These are phyloP conservation scores for Coemansia sp. DNA, from an alignment of 192 early-diverging fungal species.

Conservation along the genomic window DNA sequence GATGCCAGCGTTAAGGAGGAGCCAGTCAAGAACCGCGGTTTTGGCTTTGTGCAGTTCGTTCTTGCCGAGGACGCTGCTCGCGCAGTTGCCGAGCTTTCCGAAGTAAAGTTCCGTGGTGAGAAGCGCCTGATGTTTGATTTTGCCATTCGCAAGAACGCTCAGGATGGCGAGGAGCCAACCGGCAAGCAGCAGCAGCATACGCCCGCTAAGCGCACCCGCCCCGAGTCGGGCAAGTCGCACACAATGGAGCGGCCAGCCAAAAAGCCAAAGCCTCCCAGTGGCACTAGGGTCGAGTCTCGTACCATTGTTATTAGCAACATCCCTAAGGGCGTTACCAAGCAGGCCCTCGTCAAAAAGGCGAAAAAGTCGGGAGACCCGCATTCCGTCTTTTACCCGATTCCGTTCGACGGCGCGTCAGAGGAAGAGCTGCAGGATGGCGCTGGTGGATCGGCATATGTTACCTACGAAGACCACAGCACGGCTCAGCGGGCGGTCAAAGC, in stretches of 20 bases:
- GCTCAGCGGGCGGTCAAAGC: conserved; percentile 60
- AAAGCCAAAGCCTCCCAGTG: conserved; percentile 24
- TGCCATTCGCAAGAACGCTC: conserved; percentile 59
- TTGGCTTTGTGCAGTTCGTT: conserved; percentile 88
- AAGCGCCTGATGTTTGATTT: conserved; percentile 76
- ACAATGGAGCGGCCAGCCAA: conserved; percentile 30
- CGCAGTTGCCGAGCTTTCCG: conserved; percentile 76
- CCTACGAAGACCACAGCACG: conserved; percentile 38
- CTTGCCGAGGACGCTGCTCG: conserved; percentile 60
- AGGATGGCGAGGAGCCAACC: conserved; percentile 2
- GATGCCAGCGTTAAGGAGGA: conserved; percentile 12
- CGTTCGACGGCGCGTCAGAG: conserved; percentile 33
- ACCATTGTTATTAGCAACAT: conserved; percentile 58
- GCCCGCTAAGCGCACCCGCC: conserved; percentile 16
- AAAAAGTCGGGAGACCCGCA: conserved; percentile 57
- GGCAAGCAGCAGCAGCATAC: neutral
- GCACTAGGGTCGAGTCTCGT: conserved; percentile 22
- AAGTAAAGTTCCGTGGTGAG: conserved; percentile 71
- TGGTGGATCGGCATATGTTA: conserved; percentile 45
- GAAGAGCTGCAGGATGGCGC: conserved; percentile 53
- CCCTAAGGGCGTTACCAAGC: conserved; percentile 65
- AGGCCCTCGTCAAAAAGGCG: conserved; percentile 75
- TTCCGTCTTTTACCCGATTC: conserved; percentile 66
- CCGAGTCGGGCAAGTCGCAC: conserved; percentile 14
- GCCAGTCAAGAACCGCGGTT: conserved; percentile 70